A percentile compares a stretch with the other conserved stretches of the same genome.
These are phyloP conservation scores for Vanrija sp. DNA, from an alignment of 1,284 basidiomycete species.

Conservation along the genomic window DNA sequence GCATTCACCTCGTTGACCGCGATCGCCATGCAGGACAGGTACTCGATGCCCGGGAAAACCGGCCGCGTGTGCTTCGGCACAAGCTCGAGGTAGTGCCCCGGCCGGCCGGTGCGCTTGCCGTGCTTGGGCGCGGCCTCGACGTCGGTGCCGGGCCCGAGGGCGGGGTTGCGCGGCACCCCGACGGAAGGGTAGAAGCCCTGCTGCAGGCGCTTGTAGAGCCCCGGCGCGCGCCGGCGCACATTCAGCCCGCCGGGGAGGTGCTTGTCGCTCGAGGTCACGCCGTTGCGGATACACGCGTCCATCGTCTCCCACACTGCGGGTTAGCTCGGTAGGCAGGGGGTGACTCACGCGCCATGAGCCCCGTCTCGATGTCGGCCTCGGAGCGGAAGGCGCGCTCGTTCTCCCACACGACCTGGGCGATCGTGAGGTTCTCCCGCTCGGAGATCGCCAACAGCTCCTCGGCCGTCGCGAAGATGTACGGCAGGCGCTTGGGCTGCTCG, in stretches of 20 bases:
- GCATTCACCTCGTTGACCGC: slow-evolving; percentile 82
- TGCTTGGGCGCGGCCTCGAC: slow-evolving; percentile 1
- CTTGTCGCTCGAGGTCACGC: slow-evolving; percentile 71
- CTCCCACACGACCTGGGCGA: slow-evolving; percentile 91
- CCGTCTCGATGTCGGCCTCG: slow-evolving; percentile 69
- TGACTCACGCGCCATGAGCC: slow-evolving; percentile 53
- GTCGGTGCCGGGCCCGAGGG: slow-evolving; percentile 49
- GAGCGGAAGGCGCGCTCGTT: slow-evolving; percentile 80
- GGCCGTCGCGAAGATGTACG: slow-evolving; percentile 50
- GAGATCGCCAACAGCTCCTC: slow-evolving; percentile 27
- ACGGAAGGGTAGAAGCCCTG: slow-evolving; percentile 52
- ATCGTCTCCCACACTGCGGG: slow-evolving; percentile 79
- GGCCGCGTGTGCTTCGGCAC: slow-evolving; percentile 63
- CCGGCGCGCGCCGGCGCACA: slow-evolving; percentile 73
- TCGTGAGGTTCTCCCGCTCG: slow-evolving; percentile 64
- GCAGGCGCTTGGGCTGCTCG: slow-evolving; percentile 51
- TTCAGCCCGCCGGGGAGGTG: slow-evolving; percentile 80
- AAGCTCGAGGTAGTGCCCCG: slow-evolving; percentile 73
- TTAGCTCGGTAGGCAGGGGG: slow-evolving; percentile 20
- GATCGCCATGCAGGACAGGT: slow-evolving; percentile 86
- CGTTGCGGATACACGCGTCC: slow-evolving; percentile 87
- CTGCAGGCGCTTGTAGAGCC: slow-evolving; percentile 82
- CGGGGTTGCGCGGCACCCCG: slow-evolving; percentile 5
- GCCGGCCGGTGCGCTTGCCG: slow-evolving; percentile 24
- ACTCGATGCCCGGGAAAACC: slow-evolving; percentile 84